Evolutionary conservation across 1,139 yeast genomes (phyloP), one percentile per base, ranked within the genome.

Genomic region (Spathaspora jeffriesii): DNA sequence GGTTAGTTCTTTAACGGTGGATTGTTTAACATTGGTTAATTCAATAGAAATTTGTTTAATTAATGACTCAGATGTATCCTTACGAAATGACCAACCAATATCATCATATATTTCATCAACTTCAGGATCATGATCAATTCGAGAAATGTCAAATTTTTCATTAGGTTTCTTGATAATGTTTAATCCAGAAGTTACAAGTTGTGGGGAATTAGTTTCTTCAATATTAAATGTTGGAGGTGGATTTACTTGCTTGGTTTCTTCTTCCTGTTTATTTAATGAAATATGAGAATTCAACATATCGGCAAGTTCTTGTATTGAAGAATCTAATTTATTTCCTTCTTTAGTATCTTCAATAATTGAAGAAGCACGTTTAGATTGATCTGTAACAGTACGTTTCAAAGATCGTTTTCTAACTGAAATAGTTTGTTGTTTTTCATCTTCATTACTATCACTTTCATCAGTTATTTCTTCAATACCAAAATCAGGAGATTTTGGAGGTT

Each of bases 101-200:
- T 86, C 93, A 30, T 85, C 88, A 51, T 90, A 74, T 15, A 89
- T 66, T 50, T 88, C 92, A 48, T 81, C 86, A n/a, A 83, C 62
- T 50, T 76, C 80, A 0, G 76, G 64, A 51, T 76, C 81, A 44
- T 63, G 71, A 42, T 70, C 72, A n/a, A 56, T 48, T n/a, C 56
- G 49, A 3, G 49, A 43, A 7, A 51, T 45, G 4, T 45, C 45
- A 3, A 44, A 42, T 3, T 48, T 49, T 6, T 52, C 58, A 32
- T 23, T 34, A 23, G 32, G 23, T 48, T 55, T 54, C 44, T 58
- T 63, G 14, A 47, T 48, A 20, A 66, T 57, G 40, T 64, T 64
- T 45, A 65, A 57, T 1, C 58, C 65, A 2, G 56, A 37, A 22
- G 48, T 36, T 60, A 65, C 11, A 21, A 15, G 20, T 45, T 5